Conservation (phyloP, 139 green algal species). For the Volvox reticuliferus region DNA sequence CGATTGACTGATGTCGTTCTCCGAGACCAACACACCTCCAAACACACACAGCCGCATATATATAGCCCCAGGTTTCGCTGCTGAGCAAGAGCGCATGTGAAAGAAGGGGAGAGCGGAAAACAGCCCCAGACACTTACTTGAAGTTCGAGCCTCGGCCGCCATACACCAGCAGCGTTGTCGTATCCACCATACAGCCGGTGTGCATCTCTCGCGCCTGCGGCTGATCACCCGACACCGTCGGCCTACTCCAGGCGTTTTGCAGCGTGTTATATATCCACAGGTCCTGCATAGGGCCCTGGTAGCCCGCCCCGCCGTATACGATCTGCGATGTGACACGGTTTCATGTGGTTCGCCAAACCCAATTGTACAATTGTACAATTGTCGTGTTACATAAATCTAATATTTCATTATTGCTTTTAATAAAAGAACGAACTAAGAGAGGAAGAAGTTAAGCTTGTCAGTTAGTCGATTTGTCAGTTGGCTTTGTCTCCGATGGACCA, state of each 20-base stretch:
- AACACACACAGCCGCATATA: not conserved
- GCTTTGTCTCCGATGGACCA: no score
- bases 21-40: no score
- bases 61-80: not conserved
- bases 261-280: slow-evolving; percentile 75
- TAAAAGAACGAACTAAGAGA: no score
- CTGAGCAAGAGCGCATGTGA: not conserved
- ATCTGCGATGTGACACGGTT: slow-evolving; percentile 52
- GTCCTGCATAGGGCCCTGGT: slow-evolving; percentile 68
- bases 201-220: slow-evolving; percentile 74
- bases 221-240: slow-evolving; percentile 25
- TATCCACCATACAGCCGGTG: slow-evolving; percentile 63
- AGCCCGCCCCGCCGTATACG: slow-evolving; percentile 77
- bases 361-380: no score
- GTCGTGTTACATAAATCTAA: no score
- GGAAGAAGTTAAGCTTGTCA: no score
- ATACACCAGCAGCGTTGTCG: slow-evolving; percentile 68
- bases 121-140: slow-evolving; percentile 37
- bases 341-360: no score
- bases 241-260: slow-evolving; percentile 50
- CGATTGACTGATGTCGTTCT: no score
- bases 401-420: no score
- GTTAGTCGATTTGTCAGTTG: no score
- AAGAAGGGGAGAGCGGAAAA: no score
- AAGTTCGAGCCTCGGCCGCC: slow-evolving; percentile 65